Evolutionary conservation across 2,329 filamentous ascomycete species (phyloP), one percentile per base, ranked within the genome.

Genomic region (Cercospora berteroae): DNA sequence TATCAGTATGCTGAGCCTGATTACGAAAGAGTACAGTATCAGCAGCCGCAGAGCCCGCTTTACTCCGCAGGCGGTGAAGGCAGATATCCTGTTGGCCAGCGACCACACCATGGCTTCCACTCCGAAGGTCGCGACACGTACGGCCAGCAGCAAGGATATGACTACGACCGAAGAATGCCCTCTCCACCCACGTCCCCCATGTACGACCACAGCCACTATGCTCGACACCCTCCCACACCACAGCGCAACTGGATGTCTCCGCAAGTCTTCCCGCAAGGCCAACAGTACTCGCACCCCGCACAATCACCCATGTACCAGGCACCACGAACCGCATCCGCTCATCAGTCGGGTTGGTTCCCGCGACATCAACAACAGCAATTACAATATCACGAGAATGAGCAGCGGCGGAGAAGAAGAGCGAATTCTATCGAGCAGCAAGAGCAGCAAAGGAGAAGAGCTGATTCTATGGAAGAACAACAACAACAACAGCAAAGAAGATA

Each of bases 1-100:
- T 29, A 57, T 18, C 57, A 66, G 31, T 68, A 65, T 55, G 62
- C 66, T 50, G 57, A 65, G n/a, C 56, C 59, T 18, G 55, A 57
- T 18, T 59, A 65, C 27, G 36, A 27, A 20, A 52, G 63, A 52
- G 20, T 52, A 18, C 63, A 56, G 23, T 44, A 29, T 33, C 52
- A 65, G n/a, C 57, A 50, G 12, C 62, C 66, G 2, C 59, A 39
- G 13, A 57, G 55, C 23, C 48, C 48, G 9, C 48, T 52, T 3
- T 27, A 52, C 48, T 52, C 48, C 8, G 25, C 42, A 48, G n/a
- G 60, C 6, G 25, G 25, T 6, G 60, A 36, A 16, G 39, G 27
- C 18, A 44, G 60, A n/a, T 55, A 63, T 12, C 18, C 29, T 56
- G 3, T 12, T 16, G 44, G 42, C 39, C 31, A 20, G 16, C 29